These are phyloP conservation scores for Suillus clintonianus DNA, from an alignment of 768 basidiomycete genomes.

Conservation along the genomic window DNA sequence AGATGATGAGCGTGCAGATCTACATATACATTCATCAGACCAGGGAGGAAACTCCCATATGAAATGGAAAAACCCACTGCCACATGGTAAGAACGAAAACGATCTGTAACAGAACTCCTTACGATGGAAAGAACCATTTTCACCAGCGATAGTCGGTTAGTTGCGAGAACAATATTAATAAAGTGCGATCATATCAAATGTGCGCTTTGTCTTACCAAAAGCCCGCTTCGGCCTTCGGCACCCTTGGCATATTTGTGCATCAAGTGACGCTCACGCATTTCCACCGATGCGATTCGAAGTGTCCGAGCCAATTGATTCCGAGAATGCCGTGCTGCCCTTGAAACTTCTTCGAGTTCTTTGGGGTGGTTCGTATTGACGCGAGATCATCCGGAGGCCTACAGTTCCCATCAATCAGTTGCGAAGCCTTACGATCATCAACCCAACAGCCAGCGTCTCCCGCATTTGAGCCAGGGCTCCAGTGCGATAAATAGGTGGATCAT, in stretches of 20 bases:
- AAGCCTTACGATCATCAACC: conserved; percentile 41
- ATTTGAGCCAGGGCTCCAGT: conserved; percentile 58
- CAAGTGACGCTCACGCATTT: conserved; percentile 38
- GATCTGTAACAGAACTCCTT: conserved; percentile 44
- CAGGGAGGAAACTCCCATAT: conserved; percentile 1
- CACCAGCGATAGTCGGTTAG: conserved; percentile 24
- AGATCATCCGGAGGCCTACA: conserved; percentile 40
- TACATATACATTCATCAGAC: conserved; percentile 26
- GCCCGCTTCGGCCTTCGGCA: conserved; percentile 37
- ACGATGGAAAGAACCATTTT: conserved; percentile 21
- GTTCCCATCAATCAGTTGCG: neutral
- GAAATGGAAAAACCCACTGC: conserved; percentile 42
- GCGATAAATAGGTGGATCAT: conserved; percentile 31
- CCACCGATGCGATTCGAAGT: conserved; percentile 40
- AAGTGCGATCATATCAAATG: conserved; percentile 2
- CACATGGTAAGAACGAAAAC: conserved; percentile 57
- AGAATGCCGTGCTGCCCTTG: conserved; percentile 50
- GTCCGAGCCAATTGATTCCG: conserved; percentile 47
- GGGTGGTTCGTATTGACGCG: conserved; percentile 44
- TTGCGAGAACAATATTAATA: conserved; percentile 8
- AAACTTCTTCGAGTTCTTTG: conserved; percentile 52
- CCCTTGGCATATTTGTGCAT: conserved; percentile 36
- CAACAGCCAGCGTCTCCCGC: conserved; percentile 55
- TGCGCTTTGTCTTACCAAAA: conserved; percentile 36
- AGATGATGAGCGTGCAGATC: conserved; percentile 53